Percentiles rank a stretch among this genome's conserved stretches.
These are phyloP conservation scores for Magnusiomyces tetraspermus DNA, from an alignment of 1,139 yeast species.

Conservation along the genomic window DNA sequence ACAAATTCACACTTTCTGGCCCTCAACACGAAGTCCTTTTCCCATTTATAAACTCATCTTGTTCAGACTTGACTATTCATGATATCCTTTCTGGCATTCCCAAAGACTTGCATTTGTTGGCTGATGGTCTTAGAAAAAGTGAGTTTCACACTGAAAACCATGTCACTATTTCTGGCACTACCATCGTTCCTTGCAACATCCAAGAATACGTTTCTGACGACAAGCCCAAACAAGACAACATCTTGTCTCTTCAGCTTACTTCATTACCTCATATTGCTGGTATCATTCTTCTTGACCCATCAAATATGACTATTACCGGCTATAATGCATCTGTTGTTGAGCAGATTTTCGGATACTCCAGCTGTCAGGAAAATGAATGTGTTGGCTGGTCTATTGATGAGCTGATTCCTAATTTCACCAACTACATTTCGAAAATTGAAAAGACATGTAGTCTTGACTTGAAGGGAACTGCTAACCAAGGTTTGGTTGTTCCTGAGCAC, in stretches of 20 bases:
- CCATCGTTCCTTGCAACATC: constrained; percentile 11
- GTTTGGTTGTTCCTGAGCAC: constrained; percentile 77
- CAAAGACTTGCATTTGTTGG: constrained; percentile 9
- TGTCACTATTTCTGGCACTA: constrained; percentile 15
- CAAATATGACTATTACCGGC: constrained; percentile 43
- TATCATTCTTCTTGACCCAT: constrained; percentile 53
- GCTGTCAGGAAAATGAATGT: constrained; percentile 35
- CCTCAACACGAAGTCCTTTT: constrained; percentile 17
- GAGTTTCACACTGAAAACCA: constrained; percentile 8
- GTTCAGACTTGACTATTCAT: constrained; percentile 12
- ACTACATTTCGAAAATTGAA: constrained; percentile 43
- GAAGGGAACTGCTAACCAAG: constrained; percentile 30
- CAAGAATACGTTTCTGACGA: neutral
- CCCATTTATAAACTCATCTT: constrained; percentile 13
- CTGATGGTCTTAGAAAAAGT: constrained; percentile 10
- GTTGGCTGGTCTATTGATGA: constrained; percentile 43
- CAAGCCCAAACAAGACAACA: neutral
- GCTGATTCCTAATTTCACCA: constrained; percentile 58
- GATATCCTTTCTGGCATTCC: constrained; percentile 16
- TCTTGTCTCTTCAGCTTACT: constrained; percentile 13
- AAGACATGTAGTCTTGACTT: constrained; percentile 22
- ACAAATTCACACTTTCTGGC: constrained; percentile 22
- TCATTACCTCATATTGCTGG: constrained; percentile 85
- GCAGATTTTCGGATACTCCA: constrained; percentile 58
- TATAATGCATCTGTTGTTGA: constrained; percentile 74